Evolutionary conservation across 148 eudicot genomes (phyloP).

Genomic region (Nyssa sinensis): DNA sequence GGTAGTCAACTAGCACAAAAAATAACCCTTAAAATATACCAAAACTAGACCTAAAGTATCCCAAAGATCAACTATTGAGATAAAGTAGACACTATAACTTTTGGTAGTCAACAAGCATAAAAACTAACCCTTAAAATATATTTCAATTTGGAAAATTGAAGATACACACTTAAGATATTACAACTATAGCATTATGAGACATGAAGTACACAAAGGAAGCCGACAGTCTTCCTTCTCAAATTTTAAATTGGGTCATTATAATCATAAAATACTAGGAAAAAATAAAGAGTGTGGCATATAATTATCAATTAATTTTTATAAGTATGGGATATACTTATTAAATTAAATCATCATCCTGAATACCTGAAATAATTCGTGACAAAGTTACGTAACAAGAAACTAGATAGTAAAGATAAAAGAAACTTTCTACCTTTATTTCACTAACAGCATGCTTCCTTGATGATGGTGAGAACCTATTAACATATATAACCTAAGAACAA

Average conservation of each 20-base stretch:
- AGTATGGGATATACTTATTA: background rate
- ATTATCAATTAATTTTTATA: no score
- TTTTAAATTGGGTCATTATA: no score
- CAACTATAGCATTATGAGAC: background rate
- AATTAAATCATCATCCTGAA: conserved; percentile 4
- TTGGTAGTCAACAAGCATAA: no score
- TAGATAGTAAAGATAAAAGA: conserved; percentile 11
- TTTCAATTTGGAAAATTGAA: background rate
- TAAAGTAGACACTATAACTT: no score
- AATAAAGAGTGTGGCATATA: background rate
- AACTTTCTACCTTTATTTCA: conserved; percentile 87
- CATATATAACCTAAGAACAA: conserved; percentile 76
- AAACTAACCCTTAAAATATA: background rate
- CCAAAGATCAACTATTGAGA: no score
- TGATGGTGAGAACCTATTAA: conserved; percentile 76
- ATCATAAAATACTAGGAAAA: background rate
- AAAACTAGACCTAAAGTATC: no score
- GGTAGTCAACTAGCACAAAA: no score
- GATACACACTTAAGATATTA: background rate
- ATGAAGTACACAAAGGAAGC: conserved; percentile 1
- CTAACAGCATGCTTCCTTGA: conserved; percentile 86
- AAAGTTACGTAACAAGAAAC: conserved; percentile 3
- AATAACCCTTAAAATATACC: no score
- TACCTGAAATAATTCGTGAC: background rate
- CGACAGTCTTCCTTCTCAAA: background rate